Evolutionary conservation across 352 stramenopile genomes (phyloP).

Genomic region (Plasmopara muralis): DNA sequence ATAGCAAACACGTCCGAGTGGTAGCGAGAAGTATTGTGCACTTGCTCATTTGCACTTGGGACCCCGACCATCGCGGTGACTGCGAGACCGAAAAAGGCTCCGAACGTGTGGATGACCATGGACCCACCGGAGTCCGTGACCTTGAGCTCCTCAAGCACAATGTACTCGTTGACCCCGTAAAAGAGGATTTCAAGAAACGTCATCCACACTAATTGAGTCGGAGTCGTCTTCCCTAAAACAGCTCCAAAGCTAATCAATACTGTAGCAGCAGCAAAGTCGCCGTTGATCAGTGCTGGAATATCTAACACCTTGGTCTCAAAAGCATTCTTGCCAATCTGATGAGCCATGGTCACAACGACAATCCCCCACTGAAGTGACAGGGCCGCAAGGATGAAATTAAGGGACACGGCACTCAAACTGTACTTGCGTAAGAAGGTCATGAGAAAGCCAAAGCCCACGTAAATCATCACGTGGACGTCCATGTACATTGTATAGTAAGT

Average conservation of each 20-base stretch:
- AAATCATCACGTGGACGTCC: conserved; percentile 83
- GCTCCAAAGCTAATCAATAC: conserved; percentile 79
- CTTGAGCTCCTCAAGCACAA: conserved; percentile 48
- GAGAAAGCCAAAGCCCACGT: conserved; percentile 82
- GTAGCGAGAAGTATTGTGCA: conserved; percentile 61
- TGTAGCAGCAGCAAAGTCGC: conserved; percentile 69
- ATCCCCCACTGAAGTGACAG: conserved; percentile 68
- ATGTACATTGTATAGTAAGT: conserved; percentile 46
- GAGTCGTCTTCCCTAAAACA: conserved; percentile 67
- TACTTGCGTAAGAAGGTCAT: conserved; percentile 87
- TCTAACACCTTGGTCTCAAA: conserved; percentile 49
- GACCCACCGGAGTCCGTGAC: conserved; percentile 71
- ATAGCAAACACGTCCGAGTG: conserved; percentile 71
- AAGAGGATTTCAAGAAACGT: conserved; percentile 64
- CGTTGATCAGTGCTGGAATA: conserved; percentile 61
- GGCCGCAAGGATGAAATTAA: conserved; percentile 73
- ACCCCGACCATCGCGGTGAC: conserved; percentile 53
- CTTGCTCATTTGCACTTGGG: conserved; percentile 27
- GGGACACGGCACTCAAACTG: conserved; percentile 61
- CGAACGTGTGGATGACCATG: conserved; percentile 84
- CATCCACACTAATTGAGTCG: conserved; percentile 74
- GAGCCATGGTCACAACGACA: conserved; percentile 50
- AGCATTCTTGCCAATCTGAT: conserved; percentile 41
- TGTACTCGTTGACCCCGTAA: conserved; percentile 74
- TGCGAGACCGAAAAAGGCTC: conserved; percentile 74